A percentile compares a stretch with the other conserved stretches of the same genome.
These are phyloP conservation scores for Pseudopithomyces chartarum DNA, from an alignment of 2,329 filamentous ascomycete species.

Conservation along the genomic window DNA sequence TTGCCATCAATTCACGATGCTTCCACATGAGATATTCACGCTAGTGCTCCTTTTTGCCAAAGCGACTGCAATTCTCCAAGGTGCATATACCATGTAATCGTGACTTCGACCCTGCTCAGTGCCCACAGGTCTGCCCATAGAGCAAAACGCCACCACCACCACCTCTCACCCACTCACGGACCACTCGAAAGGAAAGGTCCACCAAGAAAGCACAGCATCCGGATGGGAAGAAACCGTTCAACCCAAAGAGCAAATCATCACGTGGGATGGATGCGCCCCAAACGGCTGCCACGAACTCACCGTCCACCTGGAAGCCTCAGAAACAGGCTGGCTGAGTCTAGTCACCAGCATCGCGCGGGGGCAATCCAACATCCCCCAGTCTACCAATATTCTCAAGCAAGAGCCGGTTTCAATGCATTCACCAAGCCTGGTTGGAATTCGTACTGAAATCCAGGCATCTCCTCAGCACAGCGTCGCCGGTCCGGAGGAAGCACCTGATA, in stretches of 20 bases:
- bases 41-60: constrained; percentile 17
- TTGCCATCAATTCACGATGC: constrained; percentile 11
- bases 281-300: not conserved
- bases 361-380: not conserved
- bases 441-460: constrained; percentile 14
- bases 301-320: not conserved
- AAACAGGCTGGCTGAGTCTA: constrained; percentile 7
- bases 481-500: not conserved
- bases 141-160: not conserved
- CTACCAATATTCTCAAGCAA: constrained; percentile 6
- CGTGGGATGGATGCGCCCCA: not conserved
- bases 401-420: constrained; percentile 18
- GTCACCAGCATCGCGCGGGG: not conserved
- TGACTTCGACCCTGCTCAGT: not conserved
- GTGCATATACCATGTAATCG: not conserved
- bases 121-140: not conserved
- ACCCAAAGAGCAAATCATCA: too few species aligned
- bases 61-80: constrained; percentile 11
- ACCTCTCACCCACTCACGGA: not conserved
- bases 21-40: constrained; percentile 19
- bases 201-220: not conserved
- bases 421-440: constrained; percentile 21
- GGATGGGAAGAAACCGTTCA: not conserved
- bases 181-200: not conserved
- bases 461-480: not conserved